Conservation (phyloP, 2,329 filamentous ascomycete genomes). For the Colletotrichum salicis region DNA sequence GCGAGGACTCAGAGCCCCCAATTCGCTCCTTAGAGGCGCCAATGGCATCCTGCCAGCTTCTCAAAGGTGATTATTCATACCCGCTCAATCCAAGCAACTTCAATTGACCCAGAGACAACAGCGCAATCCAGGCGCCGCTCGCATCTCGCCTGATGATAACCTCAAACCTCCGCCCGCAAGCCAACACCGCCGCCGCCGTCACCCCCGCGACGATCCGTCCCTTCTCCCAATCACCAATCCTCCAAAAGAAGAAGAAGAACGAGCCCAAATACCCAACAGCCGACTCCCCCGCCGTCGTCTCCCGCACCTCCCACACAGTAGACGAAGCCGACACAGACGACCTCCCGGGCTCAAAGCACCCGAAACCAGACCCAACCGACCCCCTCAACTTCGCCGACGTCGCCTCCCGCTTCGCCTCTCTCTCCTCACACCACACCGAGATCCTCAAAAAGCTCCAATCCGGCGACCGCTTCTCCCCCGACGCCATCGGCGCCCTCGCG, state of each 20-base stretch:
- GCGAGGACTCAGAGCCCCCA: slow-evolving; percentile 7
- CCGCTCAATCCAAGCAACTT: neutral
- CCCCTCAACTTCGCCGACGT: slow-evolving; percentile 63
- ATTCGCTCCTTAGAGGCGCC: slow-evolving; percentile 15
- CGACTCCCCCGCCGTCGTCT: slow-evolving; percentile 33
- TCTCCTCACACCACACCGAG: slow-evolving; percentile 54
- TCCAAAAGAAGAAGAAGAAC: slow-evolving; percentile 52
- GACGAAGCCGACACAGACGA: slow-evolving; percentile 38
- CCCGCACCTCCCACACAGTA: slow-evolving; percentile 35
- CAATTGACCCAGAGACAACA: slow-evolving; percentile 5
- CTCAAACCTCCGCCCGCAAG: neutral
- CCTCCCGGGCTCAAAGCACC: slow-evolving; percentile 38
- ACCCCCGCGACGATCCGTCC: slow-evolving; percentile 35
- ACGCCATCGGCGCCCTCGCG: slow-evolving; percentile 57
- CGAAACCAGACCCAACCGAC: slow-evolving; percentile 51
- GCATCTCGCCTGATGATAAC: slow-evolving; percentile 23
- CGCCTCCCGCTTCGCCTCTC: slow-evolving; percentile 52
- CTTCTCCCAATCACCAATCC: slow-evolving; percentile 44
- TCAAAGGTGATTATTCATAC: neutral
- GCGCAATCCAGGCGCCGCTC: slow-evolving; percentile 10
- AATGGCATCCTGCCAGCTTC: slow-evolving; percentile 29
- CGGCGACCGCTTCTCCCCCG: slow-evolving; percentile 64
- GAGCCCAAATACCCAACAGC: slow-evolving; percentile 36
- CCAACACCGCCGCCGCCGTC: neutral
- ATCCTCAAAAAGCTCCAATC: slow-evolving; percentile 54